Base-by-base conservation (phyloP, 306 rosid species). In the Quercus berberidifolia region DNA sequence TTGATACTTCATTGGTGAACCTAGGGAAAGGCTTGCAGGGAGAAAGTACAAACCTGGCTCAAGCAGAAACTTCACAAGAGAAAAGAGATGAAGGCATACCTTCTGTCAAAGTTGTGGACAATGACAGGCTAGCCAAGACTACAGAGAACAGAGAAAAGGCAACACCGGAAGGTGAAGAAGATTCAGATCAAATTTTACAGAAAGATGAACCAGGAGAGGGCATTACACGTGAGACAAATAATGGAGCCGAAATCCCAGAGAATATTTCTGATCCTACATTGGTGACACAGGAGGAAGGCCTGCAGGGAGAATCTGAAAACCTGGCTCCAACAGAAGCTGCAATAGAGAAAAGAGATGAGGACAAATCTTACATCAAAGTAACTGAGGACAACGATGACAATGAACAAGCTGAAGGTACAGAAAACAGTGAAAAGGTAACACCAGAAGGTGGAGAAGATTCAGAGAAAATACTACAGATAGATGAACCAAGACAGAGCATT, bases 241-340 rank as follows among this genome's bases (percentile, higher is more conserved):
- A 65, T 30, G 31, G 65, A 41, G 46, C 46, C n/a, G 74, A 84
- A 71, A 46, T 20, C 43, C 76, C 51, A 20, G 76, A 79, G 33
- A 54, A 78, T 14, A 11, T 18, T 57, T 8, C 28, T 56, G 73
- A 25, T 62, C 38, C 74, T 46, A 78, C 70, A 57, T 28, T n/a
- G 43, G 57, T 64, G 70, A 69, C 41, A 74, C 73, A 58, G 23
- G 89, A 78, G 28, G 82, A 72, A 76, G 73, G 46, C 21, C 13
- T 35, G 49, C 46, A 26, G 6, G 82, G 55, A 78, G 77, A 78
- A 38, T 30, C 54, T 23, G 43, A n/a, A 63, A 31, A 41, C 52
- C 71, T 31, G 10, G 58, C 55, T 55, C 62, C 79, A 71, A 28
- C 30, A 38, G 75, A 77, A 70, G 75, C 76, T 56, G 56, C 65